Conservation (phyloP, 140 eudicot species). For the Anethum foeniculum region DNA sequence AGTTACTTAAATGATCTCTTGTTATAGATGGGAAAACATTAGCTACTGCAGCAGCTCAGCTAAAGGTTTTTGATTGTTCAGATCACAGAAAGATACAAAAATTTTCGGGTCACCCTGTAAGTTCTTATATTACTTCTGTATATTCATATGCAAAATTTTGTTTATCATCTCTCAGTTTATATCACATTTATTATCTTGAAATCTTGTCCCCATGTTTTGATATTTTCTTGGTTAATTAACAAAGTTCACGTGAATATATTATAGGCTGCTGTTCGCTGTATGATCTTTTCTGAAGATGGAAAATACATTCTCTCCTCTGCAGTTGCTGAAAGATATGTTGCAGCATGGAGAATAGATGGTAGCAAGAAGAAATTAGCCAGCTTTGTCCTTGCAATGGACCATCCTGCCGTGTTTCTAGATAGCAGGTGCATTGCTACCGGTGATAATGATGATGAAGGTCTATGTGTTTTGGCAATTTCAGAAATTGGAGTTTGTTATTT, state of each 20-base stretch:
- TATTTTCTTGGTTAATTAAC: background rate
- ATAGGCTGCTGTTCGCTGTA: slow-evolving; percentile 79
- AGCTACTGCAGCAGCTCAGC: slow-evolving; percentile 87
- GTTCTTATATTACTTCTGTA: slow-evolving; percentile 14
- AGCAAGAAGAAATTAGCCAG: slow-evolving; percentile 65
- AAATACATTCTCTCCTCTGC: slow-evolving; percentile 71
- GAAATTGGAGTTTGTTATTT: slow-evolving; percentile 78
- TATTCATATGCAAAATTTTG: background rate
- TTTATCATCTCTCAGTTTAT: background rate
- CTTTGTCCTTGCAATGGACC: slow-evolving; percentile 83
- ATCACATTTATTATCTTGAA: background rate
- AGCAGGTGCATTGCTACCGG: slow-evolving; percentile 20
- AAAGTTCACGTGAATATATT: background rate
- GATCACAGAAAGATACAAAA: slow-evolving; percentile 76
- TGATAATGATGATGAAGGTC: slow-evolving; percentile 34
- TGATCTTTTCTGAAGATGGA: slow-evolving; percentile 75
- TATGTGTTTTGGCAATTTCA: slow-evolving; percentile 63
- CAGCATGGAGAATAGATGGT: slow-evolving; percentile 71
- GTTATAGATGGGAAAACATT: slow-evolving; percentile 67
- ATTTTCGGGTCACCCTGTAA: slow-evolving; percentile 95
- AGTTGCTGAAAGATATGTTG: slow-evolving; percentile 71
- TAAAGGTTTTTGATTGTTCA: slow-evolving; percentile 67
- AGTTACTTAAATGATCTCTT: slow-evolving; percentile 10
- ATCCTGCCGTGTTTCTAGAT: slow-evolving; percentile 67
- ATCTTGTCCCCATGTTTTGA: background rate